Percentiles rank a stretch among this genome's conserved stretches.
Evolutionary conservation across 2,329 filamentous ascomycete species (phyloP).

Genomic region (Diaporthe destruens): DNA sequence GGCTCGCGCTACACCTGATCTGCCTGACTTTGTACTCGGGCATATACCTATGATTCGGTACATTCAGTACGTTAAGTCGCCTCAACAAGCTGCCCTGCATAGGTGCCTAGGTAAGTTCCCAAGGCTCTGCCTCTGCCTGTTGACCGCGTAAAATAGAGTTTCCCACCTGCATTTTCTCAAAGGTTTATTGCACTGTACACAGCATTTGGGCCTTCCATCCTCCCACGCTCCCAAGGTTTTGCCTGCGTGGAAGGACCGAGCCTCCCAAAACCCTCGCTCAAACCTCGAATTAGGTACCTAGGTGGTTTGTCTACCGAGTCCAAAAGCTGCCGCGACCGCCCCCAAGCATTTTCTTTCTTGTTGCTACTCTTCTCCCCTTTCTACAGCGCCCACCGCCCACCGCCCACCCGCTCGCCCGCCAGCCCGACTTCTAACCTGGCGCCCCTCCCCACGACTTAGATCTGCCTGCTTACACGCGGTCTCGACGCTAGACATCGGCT

Average conservation of each 20-base stretch:
- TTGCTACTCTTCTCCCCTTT: background rate
- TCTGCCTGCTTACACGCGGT: conserved; percentile 12
- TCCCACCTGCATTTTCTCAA: conserved; percentile 30
- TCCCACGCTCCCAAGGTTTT: conserved; percentile 20
- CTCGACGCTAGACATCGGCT: conserved; percentile 30
- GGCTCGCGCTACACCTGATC: background rate
- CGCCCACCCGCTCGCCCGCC: background rate
- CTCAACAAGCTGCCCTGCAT: conserved; percentile 29
- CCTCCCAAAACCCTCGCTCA: conserved; percentile 25
- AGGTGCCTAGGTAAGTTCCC: no score
- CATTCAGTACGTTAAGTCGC: no score
- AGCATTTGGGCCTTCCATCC: conserved; percentile 11
- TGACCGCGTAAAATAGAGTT: conserved; percentile 19
- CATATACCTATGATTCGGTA: background rate
- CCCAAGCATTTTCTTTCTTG: background rate
- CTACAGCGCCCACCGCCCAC: background rate
- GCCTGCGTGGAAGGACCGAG: conserved; percentile 5
- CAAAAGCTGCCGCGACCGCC: conserved; percentile 17
- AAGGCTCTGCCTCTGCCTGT: conserved; percentile 7
- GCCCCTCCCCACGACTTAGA: conserved; percentile 19
- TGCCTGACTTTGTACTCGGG: no score
- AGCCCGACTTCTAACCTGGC: background rate
- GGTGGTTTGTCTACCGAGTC: background rate
- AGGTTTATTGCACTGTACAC: conserved; percentile 24
- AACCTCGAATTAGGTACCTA: conserved; percentile 24